These are phyloP conservation scores for Penicillium sp. DNA, from an alignment of 2,329 filamentous ascomycete species.

Conservation along the genomic window DNA sequence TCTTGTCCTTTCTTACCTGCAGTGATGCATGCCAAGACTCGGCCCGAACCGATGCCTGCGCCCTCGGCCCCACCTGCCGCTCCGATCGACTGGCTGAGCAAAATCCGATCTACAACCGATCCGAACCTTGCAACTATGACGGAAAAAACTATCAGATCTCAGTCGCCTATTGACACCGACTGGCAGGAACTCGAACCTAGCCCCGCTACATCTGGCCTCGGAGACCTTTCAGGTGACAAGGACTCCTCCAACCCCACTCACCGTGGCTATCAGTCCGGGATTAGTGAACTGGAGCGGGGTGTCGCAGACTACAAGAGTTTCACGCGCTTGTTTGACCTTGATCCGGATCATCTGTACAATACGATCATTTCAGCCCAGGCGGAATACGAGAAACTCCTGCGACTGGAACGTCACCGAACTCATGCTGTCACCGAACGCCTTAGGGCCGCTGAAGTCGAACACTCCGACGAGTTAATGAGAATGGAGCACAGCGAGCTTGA, in stretches of 20 bases:
- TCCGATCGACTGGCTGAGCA: neutral
- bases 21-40: neutral
- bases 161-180: too few relatives aligned
- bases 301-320: neutral
- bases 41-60: neutral
- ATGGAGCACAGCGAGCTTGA: too few relatives aligned
- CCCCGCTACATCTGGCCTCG: neutral
- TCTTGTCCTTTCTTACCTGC: neutral
- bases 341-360: neutral
- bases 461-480: neutral
- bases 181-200: too few relatives aligned
- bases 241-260: neutral
- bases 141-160: too few relatives aligned
- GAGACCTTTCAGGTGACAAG: neutral
- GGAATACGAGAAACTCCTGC: neutral
- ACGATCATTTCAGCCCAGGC: neutral
- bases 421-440: neutral
- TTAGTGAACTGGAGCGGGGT: neutral
- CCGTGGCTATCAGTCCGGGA: neutral
- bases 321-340: neutral
- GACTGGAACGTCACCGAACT: neutral
- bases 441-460: neutral
- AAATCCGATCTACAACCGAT: neutral
- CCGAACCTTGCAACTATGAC: too few relatives aligned
- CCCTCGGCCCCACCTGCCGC: neutral